These are phyloP conservation scores for Pestalotiopsis sp. DNA, from an alignment of 2,329 filamentous ascomycete genomes.

Conservation along the genomic window DNA sequence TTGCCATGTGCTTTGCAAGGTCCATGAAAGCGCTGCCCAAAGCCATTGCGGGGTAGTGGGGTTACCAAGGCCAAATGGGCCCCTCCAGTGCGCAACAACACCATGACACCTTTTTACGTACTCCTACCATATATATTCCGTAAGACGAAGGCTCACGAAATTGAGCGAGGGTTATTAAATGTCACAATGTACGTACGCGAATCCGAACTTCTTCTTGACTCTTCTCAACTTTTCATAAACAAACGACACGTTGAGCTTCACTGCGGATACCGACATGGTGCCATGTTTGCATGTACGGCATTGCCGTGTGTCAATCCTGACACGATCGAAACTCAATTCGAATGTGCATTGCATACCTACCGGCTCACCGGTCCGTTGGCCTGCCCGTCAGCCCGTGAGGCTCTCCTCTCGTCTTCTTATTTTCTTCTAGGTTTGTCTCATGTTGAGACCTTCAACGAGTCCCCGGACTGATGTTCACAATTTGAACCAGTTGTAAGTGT, in stretches of 20 bases:
- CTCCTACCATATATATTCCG: background rate
- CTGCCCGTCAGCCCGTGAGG: background rate
- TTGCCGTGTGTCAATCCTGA: background rate
- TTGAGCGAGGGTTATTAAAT: background rate
- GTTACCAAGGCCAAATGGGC: background rate
- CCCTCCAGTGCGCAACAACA: background rate
- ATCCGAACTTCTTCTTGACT: too few relatives aligned
- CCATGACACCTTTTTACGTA: background rate
- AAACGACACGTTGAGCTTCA: too few relatives aligned
- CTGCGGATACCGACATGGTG: too few relatives aligned
- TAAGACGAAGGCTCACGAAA: background rate
- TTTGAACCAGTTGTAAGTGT: background rate
- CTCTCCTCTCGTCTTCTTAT: background rate
- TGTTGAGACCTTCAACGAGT: background rate
- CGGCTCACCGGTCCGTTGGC: constrained; percentile 8
- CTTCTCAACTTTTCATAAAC: too few relatives aligned
- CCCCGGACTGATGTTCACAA: background rate
- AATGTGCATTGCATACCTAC: background rate
- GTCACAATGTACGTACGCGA: too few relatives aligned
- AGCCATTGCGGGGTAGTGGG: constrained; percentile 6
- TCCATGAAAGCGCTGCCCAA: background rate
- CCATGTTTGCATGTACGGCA: background rate
- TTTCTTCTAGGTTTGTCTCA: background rate
- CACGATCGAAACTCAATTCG: background rate
- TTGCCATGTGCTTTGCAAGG: constrained; percentile 1